Evolutionary conservation across 2,329 filamentous ascomycete species (phyloP).

Genomic region (Trichoderma sp.): DNA sequence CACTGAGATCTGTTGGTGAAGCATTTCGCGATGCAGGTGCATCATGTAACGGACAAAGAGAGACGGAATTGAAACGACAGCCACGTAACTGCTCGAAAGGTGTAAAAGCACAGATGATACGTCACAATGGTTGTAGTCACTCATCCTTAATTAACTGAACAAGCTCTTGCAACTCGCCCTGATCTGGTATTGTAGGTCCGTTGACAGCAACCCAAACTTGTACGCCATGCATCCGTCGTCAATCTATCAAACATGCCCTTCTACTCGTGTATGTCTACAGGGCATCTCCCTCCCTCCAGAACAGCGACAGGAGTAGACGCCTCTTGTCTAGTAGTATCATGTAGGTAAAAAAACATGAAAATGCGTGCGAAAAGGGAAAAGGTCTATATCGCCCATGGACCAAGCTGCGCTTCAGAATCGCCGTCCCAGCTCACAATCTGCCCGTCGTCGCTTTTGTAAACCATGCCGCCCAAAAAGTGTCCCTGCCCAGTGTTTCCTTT

Average conservation of each 20-base stretch:
- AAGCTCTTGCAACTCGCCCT: not conserved
- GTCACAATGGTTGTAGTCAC: too few species aligned
- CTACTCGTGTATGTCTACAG: not conserved
- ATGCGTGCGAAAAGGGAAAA: slow-evolving; percentile 8
- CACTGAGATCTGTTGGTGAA: not conserved
- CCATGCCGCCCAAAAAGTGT: not conserved
- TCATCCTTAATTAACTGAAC: too few species aligned
- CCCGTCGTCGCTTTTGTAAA: slow-evolving; percentile 18
- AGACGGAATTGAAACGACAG: too few species aligned
- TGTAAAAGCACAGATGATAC: too few species aligned
- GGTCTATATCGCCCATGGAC: slow-evolving; percentile 22
- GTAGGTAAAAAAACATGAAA: not conserved
- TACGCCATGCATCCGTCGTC: slow-evolving; percentile 9
- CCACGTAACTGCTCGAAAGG: too few species aligned
- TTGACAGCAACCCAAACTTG: not conserved
- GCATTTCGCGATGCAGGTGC: too few species aligned
- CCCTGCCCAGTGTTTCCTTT: not conserved
- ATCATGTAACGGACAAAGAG: too few species aligned
- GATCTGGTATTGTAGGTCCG: not conserved
- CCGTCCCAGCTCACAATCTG: slow-evolving; percentile 5
- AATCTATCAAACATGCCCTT: slow-evolving; percentile 17
- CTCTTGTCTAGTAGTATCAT: slow-evolving; percentile 15
- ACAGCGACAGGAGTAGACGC: slow-evolving; percentile 1
- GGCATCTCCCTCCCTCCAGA: not conserved
- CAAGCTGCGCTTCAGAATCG: slow-evolving; percentile 11